Evolutionary conservation across 805 yeast genomes (phyloP), one percentile per base, ranked within the genome.

Genomic region (Metschnikowia baotianmanensis): DNA sequence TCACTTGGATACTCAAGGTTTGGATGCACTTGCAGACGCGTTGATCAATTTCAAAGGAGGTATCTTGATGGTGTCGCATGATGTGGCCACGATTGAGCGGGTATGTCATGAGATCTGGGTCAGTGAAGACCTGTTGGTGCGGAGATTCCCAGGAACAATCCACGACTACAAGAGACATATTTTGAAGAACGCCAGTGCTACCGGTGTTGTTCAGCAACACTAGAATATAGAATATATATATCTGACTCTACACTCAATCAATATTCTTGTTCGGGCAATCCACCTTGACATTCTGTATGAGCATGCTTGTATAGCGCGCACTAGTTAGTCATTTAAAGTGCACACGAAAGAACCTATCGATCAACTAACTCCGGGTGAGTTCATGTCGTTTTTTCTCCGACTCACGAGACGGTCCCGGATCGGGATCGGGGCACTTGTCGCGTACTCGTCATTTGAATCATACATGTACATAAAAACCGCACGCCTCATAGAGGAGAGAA

Each of bases 71-170:
- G 99, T 93, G 44, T 86, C 96, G 37, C 99, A 93, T 76, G 99
- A 93, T 72, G 97, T 93, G 31, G 72, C 89, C 21, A 85, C 91
- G 58, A 93, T 93, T 55, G 80, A 85, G 53, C 75, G 78, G 40
- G 96, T 91, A 10, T 88, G 97, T 71, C 82, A 85, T 44, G 96
- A 93, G 62, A 86, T 93, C 46, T 91, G 96, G 96, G 95, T 89
- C 32, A 83, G 95, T 62, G 99, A 93, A 59, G 75, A 80, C 42
- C 93, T 91, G 42, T 72, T 79, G 2, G 96, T 91, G 26, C 72
- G 68, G 54, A 82, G 82, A 62, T 86, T 86, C 69, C 72, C 74
- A 12, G 99, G 99, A 53, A 71, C 75, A 45, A 93, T 93, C 53
- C 78, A 82, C 51, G 98, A 80, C 54, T 93, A 93, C 68, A 93